phyloP scores from a whole-genome alignment of 1,139 yeast species.

The Debaryomycetaceae sp. region DNA sequence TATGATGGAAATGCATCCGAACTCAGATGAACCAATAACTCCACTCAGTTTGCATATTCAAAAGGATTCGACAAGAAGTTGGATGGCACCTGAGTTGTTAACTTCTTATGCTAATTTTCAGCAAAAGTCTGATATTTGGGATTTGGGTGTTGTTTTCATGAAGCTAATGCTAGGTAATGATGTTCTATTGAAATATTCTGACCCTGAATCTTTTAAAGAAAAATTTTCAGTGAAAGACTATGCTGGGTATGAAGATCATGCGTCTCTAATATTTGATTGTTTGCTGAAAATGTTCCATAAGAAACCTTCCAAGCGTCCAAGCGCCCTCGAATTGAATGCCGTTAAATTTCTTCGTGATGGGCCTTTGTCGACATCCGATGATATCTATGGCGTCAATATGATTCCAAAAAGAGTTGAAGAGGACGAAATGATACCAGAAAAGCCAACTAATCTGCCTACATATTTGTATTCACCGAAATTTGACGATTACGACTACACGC shows the following conservation, averaged over 20 bases:
- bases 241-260: constrained; percentile 30
- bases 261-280: constrained; percentile 56
- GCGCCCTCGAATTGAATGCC: constrained; percentile 81
- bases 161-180: constrained; percentile 63
- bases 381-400: constrained; percentile 1
- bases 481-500: neutral
- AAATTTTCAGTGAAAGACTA: constrained; percentile 33
- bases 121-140: constrained; percentile 90
- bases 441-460: neutral
- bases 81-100: constrained; percentile 79
- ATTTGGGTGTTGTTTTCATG: constrained; percentile 75
- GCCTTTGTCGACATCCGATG: constrained; percentile 23
- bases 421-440: neutral
- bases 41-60: constrained; percentile 6
- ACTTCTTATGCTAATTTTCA: constrained; percentile 46
- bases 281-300: constrained; percentile 60
- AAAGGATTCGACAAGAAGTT: constrained; percentile 29
- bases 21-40: constrained; percentile 15
- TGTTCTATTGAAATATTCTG: constrained; percentile 44
- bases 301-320: constrained; percentile 70
- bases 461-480: neutral
- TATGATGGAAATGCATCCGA: constrained; percentile 55
- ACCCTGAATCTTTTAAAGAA: constrained; percentile 62
- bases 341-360: constrained; percentile 77
- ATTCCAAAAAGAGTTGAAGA: constrained; percentile 1